A percentile compares a stretch with the other conserved stretches of the same genome.
These are phyloP conservation scores for Candida tibetensis DNA, from an alignment of 805 yeast genomes.

Conservation along the genomic window DNA sequence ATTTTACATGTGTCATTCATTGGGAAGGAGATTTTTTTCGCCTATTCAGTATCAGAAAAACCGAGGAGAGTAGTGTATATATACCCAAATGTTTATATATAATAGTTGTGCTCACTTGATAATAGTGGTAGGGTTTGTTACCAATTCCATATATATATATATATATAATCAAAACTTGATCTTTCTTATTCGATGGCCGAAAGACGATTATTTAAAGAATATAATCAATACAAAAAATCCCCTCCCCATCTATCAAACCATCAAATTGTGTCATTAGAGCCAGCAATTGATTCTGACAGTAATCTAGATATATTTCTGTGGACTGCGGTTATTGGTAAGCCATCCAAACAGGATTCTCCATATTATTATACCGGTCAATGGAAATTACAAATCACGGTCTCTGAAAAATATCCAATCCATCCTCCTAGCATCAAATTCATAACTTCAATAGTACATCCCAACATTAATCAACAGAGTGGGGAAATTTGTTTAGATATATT, in stretches of 20 bases:
- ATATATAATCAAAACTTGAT: too few species aligned
- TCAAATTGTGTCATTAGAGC: slow-evolving; percentile 43
- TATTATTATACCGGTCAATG: slow-evolving; percentile 52
- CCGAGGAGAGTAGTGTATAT: neutral
- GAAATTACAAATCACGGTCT: slow-evolving; percentile 45
- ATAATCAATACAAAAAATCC: slow-evolving; percentile 27
- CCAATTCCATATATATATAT: neutral
- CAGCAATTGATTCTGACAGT: slow-evolving; percentile 33
- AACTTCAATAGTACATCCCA: slow-evolving; percentile 43
- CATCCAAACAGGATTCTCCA: slow-evolving; percentile 41
- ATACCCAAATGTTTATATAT: neutral
- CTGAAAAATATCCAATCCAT: slow-evolving; percentile 49
- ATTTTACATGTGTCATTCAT: neutral
- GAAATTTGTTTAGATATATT: slow-evolving; percentile 71
- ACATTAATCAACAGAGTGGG: slow-evolving; percentile 47
- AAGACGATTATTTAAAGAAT: slow-evolving; percentile 39
- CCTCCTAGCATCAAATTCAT: slow-evolving; percentile 58
- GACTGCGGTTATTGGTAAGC: slow-evolving; percentile 52
- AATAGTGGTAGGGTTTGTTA: neutral
- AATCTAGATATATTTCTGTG: slow-evolving; percentile 45
- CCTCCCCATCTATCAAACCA: slow-evolving; percentile 29
- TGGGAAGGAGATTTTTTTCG: neutral
- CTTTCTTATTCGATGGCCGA: slow-evolving; percentile 31
- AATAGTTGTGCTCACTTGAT: neutral
- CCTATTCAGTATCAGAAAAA: neutral